Conservation (phyloP, 768 basidiomycete genomes). For the Cubamyces sp. region DNA sequence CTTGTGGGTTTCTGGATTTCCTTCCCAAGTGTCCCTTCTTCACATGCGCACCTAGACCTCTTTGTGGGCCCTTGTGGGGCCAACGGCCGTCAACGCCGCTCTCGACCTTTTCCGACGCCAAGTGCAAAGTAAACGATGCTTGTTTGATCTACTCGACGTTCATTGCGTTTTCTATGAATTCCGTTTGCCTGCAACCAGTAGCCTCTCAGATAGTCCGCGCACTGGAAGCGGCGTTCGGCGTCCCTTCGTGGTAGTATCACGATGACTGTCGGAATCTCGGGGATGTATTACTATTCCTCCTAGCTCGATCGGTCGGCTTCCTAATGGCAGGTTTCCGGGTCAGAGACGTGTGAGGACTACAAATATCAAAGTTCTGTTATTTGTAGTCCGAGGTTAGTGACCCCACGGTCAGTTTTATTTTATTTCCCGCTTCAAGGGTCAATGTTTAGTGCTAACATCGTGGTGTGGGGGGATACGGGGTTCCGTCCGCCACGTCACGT, state of each 20-base stretch:
- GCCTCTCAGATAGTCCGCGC: background rate
- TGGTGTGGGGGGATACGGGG: background rate
- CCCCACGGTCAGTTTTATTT: background rate
- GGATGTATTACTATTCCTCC: no score
- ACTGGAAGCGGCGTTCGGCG: no score
- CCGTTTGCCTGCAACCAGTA: no score
- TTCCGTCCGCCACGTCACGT: background rate
- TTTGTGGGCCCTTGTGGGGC: constrained; percentile 12
- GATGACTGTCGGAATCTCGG: no score
- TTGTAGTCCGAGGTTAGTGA: background rate
- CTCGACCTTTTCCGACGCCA: background rate
- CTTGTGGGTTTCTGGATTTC: constrained; percentile 5
- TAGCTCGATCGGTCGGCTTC: background rate
- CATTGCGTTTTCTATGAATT: no score
- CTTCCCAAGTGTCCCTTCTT: constrained; percentile 7
- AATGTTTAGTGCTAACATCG: background rate
- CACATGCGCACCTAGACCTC: background rate
- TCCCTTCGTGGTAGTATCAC: no score
- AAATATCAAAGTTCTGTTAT: background rate
- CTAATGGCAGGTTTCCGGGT: background rate
- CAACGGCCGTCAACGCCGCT: constrained; percentile 1
- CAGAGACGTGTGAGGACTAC: no score
- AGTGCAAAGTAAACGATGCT: no score
- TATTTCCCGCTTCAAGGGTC: background rate
- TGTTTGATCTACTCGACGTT: no score